phyloP scores from a whole-genome alignment of 108 stramenopile species.

The Nitzschia putrida region DNA sequence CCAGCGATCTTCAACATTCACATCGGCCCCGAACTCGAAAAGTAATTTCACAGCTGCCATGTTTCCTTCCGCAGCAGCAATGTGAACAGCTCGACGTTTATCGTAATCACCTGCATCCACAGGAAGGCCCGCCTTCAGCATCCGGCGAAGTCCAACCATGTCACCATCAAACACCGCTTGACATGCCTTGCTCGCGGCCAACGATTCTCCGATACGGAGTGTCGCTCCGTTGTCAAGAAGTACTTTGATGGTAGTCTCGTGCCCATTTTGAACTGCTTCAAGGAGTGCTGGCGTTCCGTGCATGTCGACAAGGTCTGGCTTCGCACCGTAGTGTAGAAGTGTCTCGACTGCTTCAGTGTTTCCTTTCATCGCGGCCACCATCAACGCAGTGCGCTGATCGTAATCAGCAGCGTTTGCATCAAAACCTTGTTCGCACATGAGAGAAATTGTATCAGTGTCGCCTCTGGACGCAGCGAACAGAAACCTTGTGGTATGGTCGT shows the following conservation, averaged over 20 bases:
- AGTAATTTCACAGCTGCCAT: constrained; percentile 38
- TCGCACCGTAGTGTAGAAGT: constrained; percentile 49
- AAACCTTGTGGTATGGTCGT: constrained; percentile 66
- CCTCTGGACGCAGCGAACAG: constrained; percentile 66
- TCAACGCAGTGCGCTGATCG: constrained; percentile 63
- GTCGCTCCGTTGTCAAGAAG: constrained; percentile 42
- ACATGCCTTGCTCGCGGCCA: constrained; percentile 44
- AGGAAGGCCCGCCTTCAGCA: constrained; percentile 49
- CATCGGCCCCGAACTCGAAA: constrained; percentile 49
- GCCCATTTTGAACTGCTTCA: constrained; percentile 60
- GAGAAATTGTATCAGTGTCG: constrained; percentile 53
- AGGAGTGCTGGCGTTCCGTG: constrained; percentile 59
- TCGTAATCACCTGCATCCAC: constrained; percentile 64
- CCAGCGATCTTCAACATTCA: constrained; percentile 49
- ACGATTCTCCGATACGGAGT: constrained; percentile 34
- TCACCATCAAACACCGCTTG: constrained; percentile 61
- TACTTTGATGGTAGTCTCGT: constrained; percentile 41
- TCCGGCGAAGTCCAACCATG: constrained; percentile 35
- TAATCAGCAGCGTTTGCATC: constrained; percentile 68
- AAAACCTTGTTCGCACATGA: constrained; percentile 68
- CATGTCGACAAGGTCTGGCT: constrained; percentile 61
- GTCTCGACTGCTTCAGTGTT: constrained; percentile 51
- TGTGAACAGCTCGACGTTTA: constrained; percentile 49
- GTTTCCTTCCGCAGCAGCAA: constrained; percentile 57
- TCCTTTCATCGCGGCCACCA: constrained; percentile 73